A percentile compares a stretch with the other conserved stretches of the same genome.
These are phyloP conservation scores for Claviceps fusiformis DNA, from an alignment of 2,329 filamentous ascomycete genomes.

Conservation along the genomic window DNA sequence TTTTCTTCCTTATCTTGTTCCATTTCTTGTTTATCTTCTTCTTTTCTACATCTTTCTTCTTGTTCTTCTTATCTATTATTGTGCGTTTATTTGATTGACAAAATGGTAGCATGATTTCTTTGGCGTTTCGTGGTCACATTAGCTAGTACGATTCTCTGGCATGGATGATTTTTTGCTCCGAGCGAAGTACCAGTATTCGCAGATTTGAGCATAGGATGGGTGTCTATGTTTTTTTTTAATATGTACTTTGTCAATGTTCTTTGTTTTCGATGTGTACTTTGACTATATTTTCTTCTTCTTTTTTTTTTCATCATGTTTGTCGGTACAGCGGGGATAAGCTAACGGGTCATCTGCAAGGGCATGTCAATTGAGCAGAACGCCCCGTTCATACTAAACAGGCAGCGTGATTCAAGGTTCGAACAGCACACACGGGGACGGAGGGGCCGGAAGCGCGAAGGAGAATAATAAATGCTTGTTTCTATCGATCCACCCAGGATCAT, in stretches of 20 bases:
- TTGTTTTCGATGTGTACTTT: neutral
- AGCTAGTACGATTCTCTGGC: neutral
- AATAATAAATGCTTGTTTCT: neutral
- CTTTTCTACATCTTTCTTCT: neutral
- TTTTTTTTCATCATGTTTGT: neutral
- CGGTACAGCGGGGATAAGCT: neutral
- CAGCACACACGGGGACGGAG: neutral
- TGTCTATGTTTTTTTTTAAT: no score
- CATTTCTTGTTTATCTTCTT: no score
- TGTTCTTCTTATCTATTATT: neutral
- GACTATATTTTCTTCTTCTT: no score
- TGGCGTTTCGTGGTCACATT: neutral
- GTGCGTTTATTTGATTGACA: neutral
- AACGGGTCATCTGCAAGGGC: neutral
- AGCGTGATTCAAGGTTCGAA: neutral
- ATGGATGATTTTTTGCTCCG: neutral
- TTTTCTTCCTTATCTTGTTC: no score
- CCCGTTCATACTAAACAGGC: neutral
- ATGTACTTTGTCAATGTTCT: neutral
- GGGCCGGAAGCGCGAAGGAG: neutral
- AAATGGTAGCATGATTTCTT: neutral
- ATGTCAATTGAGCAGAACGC: neutral
- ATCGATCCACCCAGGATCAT: neutral
- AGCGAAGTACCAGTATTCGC: no score
- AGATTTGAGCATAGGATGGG: neutral